Conservation (phyloP, 2,329 filamentous ascomycete genomes). For the Arachnopeziza araneosa region DNA sequence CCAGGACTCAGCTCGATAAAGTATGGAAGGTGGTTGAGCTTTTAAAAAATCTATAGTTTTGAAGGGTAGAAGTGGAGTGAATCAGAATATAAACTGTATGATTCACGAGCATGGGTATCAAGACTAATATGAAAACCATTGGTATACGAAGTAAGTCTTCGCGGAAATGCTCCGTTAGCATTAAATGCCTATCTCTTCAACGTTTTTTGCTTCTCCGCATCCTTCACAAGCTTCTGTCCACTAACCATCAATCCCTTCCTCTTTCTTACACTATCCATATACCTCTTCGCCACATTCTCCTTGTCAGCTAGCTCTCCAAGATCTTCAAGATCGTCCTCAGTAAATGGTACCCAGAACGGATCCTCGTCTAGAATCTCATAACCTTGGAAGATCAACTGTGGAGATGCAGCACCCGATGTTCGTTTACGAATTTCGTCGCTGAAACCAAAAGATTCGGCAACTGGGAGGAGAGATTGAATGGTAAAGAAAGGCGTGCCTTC, state of each 20-base stretch:
- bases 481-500: constrained; percentile 96
- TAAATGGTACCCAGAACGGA: constrained; percentile 95
- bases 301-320: constrained; percentile 86
- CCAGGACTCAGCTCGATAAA: neutral
- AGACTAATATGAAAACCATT: neutral
- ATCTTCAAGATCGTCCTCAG: constrained; percentile 94
- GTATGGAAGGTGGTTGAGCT: neutral
- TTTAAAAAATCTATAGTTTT: neutral
- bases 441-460: constrained; percentile 94
- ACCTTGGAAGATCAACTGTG: constrained; percentile 88
- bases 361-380: constrained; percentile 93
- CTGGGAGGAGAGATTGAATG: constrained; percentile 80
- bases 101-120: neutral
- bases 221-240: constrained; percentile 67
- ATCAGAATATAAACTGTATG: neutral
- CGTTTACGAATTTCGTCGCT: constrained; percentile 93
- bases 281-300: constrained; percentile 93
- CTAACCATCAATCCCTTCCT: constrained; percentile 85
- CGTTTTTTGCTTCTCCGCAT: constrained; percentile 87
- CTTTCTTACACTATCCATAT: constrained; percentile 83
- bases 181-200: constrained; percentile 46
- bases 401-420: constrained; percentile 82
- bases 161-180: neutral
- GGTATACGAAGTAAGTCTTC: no score
- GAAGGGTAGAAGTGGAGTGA: neutral